A percentile compares a stretch with the other conserved stretches of the same genome.
Evolutionary conservation across 2,329 filamentous ascomycete genomes (phyloP).

Genomic region (Sporothrix pseudoabietina): DNA sequence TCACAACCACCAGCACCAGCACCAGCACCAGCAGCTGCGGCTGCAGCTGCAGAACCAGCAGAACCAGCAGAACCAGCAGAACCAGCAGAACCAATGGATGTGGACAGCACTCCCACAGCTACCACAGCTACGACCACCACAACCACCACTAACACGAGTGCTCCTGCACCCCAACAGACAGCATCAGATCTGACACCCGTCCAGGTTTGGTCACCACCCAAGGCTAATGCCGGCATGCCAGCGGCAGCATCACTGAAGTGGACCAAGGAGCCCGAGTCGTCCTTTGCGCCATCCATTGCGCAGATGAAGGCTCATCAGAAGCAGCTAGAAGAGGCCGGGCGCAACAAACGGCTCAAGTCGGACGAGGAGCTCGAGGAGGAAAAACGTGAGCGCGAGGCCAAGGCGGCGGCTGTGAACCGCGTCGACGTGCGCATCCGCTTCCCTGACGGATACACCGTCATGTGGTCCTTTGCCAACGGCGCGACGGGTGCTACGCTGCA

Average conservation of each 20-base stretch:
- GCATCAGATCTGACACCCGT: slow-evolving; percentile 54
- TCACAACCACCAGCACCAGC: not conserved
- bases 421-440: slow-evolving; percentile 81
- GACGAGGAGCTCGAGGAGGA: slow-evolving; percentile 78
- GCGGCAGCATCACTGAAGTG: slow-evolving; percentile 59
- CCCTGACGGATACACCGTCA: slow-evolving; percentile 79
- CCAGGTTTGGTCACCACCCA: slow-evolving; percentile 76
- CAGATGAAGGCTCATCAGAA: slow-evolving; percentile 76
- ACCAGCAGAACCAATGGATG: slow-evolving; percentile 22
- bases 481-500: slow-evolving; percentile 76
- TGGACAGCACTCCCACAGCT: slow-evolving; percentile 25
- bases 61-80: too few relatives aligned
- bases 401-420: slow-evolving; percentile 64
- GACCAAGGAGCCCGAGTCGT: slow-evolving; percentile 59
- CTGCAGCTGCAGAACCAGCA: slow-evolving; percentile 15
- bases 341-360: slow-evolving; percentile 77
- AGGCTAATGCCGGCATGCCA: slow-evolving; percentile 62
- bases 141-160: not conserved
- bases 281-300: slow-evolving; percentile 74
- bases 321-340: slow-evolving; percentile 60
- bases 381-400: slow-evolving; percentile 65
- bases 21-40: not conserved
- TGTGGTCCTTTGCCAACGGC: slow-evolving; percentile 67
- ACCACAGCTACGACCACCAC: not conserved
- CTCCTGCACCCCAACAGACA: slow-evolving; percentile 19